Percentiles rank a stretch among this genome's conserved stretches.
Evolutionary conservation across 345 rosid genomes (phyloP).

Genomic region (Brassica carinata): DNA sequence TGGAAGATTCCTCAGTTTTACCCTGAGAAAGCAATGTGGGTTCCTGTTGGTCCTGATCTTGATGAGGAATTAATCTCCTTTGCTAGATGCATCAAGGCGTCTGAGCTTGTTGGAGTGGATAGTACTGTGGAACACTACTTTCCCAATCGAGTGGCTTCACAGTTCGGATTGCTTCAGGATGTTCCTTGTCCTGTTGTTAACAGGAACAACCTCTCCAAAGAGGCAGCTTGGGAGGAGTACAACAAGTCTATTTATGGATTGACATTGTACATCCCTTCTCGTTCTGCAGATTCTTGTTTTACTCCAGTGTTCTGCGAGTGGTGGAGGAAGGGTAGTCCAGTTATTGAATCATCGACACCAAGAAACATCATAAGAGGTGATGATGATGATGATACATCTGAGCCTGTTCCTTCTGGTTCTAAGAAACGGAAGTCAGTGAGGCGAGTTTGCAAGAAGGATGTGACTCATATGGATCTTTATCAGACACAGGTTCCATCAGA

Average conservation of each 20-base stretch:
- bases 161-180: constrained; percentile 66
- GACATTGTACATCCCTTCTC: constrained; percentile 49
- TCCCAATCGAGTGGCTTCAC: constrained; percentile 60
- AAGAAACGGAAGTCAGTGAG: background rate
- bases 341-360: background rate
- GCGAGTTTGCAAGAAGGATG: background rate
- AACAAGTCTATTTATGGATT: constrained; percentile 35
- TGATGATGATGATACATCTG: background rate
- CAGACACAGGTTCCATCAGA: background rate
- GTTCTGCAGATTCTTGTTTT: constrained; percentile 26
- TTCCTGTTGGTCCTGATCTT: constrained; percentile 13
- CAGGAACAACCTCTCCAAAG: background rate
- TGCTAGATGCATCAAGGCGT: constrained; percentile 40
- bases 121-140: constrained; percentile 43
- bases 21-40: constrained; percentile 27
- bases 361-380: background rate
- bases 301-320: constrained; percentile 46
- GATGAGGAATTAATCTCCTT: constrained; percentile 42
- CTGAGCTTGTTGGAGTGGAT: constrained; percentile 46
- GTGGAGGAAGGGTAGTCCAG: constrained; percentile 41
- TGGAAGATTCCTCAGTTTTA: constrained; percentile 41
- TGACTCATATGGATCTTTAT: background rate
- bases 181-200: constrained; percentile 35
- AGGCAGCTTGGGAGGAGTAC: constrained; percentile 39
- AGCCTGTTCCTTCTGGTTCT: constrained; percentile 5